A percentile compares a stretch with the other conserved stretches of the same genome.
Conservation (phyloP, 2,329 filamentous ascomycete species). For the Aureobasidium uvarum region DNA sequence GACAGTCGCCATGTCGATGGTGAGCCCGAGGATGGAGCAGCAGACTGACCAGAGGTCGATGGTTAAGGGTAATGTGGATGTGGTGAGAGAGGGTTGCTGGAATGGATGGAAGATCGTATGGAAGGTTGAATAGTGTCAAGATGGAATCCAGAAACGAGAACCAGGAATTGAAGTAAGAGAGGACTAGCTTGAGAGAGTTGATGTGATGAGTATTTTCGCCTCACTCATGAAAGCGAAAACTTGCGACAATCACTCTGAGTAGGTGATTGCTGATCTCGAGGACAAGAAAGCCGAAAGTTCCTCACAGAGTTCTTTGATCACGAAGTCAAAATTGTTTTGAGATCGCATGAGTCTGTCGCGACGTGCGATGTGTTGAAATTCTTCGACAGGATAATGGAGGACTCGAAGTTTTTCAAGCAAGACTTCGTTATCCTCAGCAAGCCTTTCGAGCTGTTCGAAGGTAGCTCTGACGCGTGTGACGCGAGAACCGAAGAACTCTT, state of each 20-base stretch:
- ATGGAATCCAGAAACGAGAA: not conserved
- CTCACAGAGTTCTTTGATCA: not conserved
- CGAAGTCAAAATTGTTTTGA: not conserved
- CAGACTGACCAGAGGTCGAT: not conserved
- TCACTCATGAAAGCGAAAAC: not conserved
- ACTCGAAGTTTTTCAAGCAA: constrained; percentile 7
- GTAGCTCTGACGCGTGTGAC: not conserved
- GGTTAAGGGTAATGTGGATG: no score
- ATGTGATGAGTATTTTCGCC: no score
- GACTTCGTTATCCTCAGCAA: not conserved
- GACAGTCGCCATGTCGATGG: not conserved
- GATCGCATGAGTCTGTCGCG: not conserved
- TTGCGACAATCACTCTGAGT: not conserved
- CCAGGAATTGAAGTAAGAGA: not conserved
- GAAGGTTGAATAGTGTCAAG: not conserved
- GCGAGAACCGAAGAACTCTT: not conserved
- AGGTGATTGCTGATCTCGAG: not conserved
- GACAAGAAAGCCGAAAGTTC: not conserved
- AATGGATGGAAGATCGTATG: not conserved
- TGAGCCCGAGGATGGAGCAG: not conserved
- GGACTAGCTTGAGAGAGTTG: not conserved
- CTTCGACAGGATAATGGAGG: not conserved
- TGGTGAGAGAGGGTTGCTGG: no score
- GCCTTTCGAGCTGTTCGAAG: not conserved
- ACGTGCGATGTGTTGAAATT: not conserved